Evolutionary conservation across 192 early-diverging fungal genomes (phyloP), one percentile per base, ranked within the genome.

Genomic region (Coemansia sp.): DNA sequence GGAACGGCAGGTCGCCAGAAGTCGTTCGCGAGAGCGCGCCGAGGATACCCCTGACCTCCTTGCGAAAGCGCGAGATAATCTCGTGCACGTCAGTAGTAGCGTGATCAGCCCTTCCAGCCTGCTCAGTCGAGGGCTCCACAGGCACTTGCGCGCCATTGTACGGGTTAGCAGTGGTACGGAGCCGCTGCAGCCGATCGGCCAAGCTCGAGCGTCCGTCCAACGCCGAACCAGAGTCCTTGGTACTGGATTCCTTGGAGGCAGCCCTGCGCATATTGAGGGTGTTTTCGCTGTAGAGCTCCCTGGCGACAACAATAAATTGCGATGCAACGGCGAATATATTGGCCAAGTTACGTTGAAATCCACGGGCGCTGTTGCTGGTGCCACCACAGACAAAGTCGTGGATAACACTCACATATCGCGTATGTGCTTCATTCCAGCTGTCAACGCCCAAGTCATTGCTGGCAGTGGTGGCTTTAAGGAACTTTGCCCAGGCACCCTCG

Each of bases 401-500:
- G 49, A 98, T 84, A 24, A 85, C 74, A 2, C 60, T 75, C 22
- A 96, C 73, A 58, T 94, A 98, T 51, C 80, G 76, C 32, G 82
- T 83, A 63, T 98, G 94, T 7, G 87, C 90, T 26, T 85, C 84
- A 31, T 93, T 93, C 56, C 95, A 74, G 9, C 71, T 73, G 77
- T 98, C 93, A 16, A 96, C 74, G 66, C 94, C 93, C 7, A 85
- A 50, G 24, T 54, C 38, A 3, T 19, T 32, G 62, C 44, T 23
- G 26, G 30, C 30, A 16, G 27, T 55, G 31, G 71, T 65, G 31
- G 64, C 22, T 21, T 62, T 62, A 1, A 84, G 61, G 18, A 98
- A 83, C 69, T 89, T 85, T 26, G 87, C 88, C 96, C 96, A 98
- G 0, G 93, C 90, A 53, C 88, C 89, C 77, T 95, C 94, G 25